A percentile compares a stretch with the other conserved stretches of the same genome.
phyloP scores from a whole-genome alignment of 2,329 filamentous ascomycete genomes.

The Myriosclerotinia curreyana region DNA sequence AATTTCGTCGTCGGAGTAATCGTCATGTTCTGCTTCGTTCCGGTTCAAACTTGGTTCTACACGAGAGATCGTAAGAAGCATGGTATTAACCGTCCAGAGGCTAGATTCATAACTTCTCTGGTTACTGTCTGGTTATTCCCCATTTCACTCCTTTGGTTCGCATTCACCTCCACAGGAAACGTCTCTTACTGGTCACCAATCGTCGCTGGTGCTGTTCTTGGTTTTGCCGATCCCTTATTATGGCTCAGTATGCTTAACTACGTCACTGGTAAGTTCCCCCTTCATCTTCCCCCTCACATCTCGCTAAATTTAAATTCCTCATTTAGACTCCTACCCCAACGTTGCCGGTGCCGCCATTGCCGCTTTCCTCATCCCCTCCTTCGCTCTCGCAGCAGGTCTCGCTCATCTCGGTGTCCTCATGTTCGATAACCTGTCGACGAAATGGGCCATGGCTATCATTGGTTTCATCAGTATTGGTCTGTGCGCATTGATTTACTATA shows the following conservation, averaged over 20 bases:
- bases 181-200: slow-evolving; percentile 44
- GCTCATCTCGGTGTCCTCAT: slow-evolving; percentile 43
- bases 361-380: slow-evolving; percentile 46
- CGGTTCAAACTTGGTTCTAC: slow-evolving; percentile 45
- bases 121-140: slow-evolving; percentile 46
- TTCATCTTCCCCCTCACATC: neutral
- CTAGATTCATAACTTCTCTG: slow-evolving; percentile 44
- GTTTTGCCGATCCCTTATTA: slow-evolving; percentile 44
- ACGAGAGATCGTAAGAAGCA: slow-evolving; percentile 41
- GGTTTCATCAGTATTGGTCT: slow-evolving; percentile 44
- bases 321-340: slow-evolving; percentile 43
- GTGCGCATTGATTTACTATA: slow-evolving; percentile 43
- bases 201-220: slow-evolving; percentile 42
- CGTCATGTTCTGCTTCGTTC: slow-evolving; percentile 44
- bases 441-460: slow-evolving; percentile 44
- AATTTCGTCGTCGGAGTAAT: slow-evolving; percentile 46
- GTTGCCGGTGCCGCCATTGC: slow-evolving; percentile 44
- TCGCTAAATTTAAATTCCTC: neutral
- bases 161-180: slow-evolving; percentile 43
- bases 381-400: slow-evolving; percentile 43
- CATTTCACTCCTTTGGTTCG: slow-evolving; percentile 45
- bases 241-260: slow-evolving; percentile 47
- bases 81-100: slow-evolving; percentile 43
- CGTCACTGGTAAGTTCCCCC: slow-evolving; percentile 23
- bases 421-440: slow-evolving; percentile 40